Conservation (phyloP, 352 stramenopile genomes). For the Globisporangium ultimum region DNA sequence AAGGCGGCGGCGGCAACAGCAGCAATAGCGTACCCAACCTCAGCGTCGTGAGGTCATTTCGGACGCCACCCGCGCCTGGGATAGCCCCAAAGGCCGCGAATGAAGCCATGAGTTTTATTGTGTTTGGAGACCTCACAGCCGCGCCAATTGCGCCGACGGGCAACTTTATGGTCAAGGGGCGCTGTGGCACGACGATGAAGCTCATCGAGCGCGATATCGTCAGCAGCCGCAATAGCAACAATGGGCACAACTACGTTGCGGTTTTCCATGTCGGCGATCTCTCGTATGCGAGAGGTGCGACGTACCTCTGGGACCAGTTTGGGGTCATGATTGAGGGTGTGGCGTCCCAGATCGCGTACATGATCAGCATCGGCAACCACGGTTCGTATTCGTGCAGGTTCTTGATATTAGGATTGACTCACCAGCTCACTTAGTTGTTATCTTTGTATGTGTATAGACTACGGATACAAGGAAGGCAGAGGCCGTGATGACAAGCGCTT, state of each 20-base stretch:
- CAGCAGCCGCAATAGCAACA: constrained; percentile 3
- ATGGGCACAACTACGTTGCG: constrained; percentile 39
- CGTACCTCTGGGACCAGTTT: constrained; percentile 85
- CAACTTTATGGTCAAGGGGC: constrained; percentile 14
- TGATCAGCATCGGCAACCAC: constrained; percentile 67
- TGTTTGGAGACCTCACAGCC: constrained; percentile 50
- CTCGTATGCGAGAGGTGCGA: constrained; percentile 65
- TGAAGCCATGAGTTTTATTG: constrained; percentile 35
- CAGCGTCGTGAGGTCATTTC: constrained; percentile 16
- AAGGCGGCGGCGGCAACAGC: not conserved
- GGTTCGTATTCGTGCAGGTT: constrained; percentile 5
- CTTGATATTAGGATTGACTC: not conserved
- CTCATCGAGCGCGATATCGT: constrained; percentile 15
- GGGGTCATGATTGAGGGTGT: constrained; percentile 77
- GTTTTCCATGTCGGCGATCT: constrained; percentile 87
- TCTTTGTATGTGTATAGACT: constrained; percentile 19
- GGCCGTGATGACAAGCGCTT: constrained; percentile 21
- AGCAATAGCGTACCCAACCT: not conserved
- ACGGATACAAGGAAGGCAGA: constrained; percentile 39
- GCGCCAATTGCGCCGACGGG: constrained; percentile 7
- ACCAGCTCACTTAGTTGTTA: not conserved
- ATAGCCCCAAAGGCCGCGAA: not conserved
- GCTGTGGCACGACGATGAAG: constrained; percentile 13
- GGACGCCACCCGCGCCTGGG: not conserved
- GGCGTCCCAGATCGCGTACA: constrained; percentile 69